These are phyloP conservation scores for Nidularia pulvinata DNA, from an alignment of 768 basidiomycete species.

Conservation along the genomic window DNA sequence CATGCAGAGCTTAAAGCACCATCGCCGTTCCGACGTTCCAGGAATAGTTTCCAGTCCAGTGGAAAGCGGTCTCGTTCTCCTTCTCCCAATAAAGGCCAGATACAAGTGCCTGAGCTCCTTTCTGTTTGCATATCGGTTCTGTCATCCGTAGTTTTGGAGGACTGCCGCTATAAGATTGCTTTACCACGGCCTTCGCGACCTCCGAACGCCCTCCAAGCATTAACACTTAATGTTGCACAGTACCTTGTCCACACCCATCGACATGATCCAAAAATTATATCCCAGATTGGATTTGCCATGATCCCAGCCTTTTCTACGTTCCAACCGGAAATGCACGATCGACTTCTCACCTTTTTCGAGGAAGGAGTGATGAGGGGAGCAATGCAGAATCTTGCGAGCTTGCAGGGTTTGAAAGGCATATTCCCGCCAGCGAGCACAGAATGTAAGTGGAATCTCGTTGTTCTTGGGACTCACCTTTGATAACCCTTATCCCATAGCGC, in stretches of 20 bases:
- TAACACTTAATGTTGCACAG: slow-evolving; percentile 71
- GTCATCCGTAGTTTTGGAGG: slow-evolving; percentile 66
- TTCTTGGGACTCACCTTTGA: too few species aligned
- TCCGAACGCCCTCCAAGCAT: slow-evolving; percentile 73
- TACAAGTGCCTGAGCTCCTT: slow-evolving; percentile 51
- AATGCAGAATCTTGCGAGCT: slow-evolving; percentile 41
- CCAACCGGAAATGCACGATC: slow-evolving; percentile 55
- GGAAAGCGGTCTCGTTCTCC: slow-evolving; percentile 51
- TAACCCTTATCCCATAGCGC: too few species aligned
- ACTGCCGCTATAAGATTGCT: slow-evolving; percentile 66
- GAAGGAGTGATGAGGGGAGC: slow-evolving; percentile 53
- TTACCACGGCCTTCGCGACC: slow-evolving; percentile 65
- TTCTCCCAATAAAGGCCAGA: slow-evolving; percentile 32
- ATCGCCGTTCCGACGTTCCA: slow-evolving; percentile 45
- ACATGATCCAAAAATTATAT: slow-evolving; percentile 47
- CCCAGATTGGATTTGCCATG: slow-evolving; percentile 64
- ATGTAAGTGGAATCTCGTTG: slow-evolving; percentile 1
- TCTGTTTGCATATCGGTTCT: slow-evolving; percentile 59
- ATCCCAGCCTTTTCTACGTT: slow-evolving; percentile 80
- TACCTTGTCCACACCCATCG: slow-evolving; percentile 58
- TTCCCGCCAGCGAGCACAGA: neutral
- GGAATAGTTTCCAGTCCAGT: slow-evolving; percentile 37
- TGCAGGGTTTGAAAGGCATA: slow-evolving; percentile 23
- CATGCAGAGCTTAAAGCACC: slow-evolving; percentile 22
- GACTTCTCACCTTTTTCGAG: slow-evolving; percentile 72